phyloP scores from a whole-genome alignment of 768 basidiomycete genomes.

The Serendipita sp. region DNA sequence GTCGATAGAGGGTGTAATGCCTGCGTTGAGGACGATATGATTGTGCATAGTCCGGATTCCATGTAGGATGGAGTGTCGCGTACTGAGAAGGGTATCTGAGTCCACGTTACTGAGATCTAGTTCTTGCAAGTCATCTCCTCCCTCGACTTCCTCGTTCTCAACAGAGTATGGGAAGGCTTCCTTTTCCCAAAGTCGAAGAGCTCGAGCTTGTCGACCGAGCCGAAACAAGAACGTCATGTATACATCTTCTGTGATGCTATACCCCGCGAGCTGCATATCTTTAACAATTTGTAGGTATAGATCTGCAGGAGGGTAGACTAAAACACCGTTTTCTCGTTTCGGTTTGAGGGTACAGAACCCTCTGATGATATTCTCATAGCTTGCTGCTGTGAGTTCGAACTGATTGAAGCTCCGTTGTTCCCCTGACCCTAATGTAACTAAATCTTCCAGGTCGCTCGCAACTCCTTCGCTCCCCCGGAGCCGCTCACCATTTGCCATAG shows the following conservation, averaged over 20 bases:
- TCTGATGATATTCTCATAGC: conserved; percentile 46
- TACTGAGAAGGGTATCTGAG: background rate
- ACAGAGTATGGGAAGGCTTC: background rate
- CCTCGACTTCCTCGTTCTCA: background rate
- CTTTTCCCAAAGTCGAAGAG: conserved; percentile 2
- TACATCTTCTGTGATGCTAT: conserved; percentile 36
- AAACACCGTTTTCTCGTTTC: conserved; percentile 10
- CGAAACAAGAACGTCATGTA: conserved; percentile 48
- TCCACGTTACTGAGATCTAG: background rate
- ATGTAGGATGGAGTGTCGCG: conserved; percentile 1
- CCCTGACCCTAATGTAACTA: background rate
- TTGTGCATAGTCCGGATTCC: conserved; percentile 55
- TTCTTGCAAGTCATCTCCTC: background rate
- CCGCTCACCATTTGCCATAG: conserved; percentile 17
- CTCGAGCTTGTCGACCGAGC: conserved; percentile 9
- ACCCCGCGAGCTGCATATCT: conserved; percentile 59
- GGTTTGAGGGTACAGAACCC: conserved; percentile 38
- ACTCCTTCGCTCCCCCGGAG: conserved; percentile 13
- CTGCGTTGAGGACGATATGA: conserved; percentile 58
- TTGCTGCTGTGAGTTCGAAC: conserved; percentile 32
- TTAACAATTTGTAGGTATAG: conserved; percentile 60
- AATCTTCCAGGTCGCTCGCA: background rate
- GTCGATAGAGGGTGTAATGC: conserved; percentile 48
- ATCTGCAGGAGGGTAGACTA: conserved; percentile 22
- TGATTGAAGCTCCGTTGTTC: conserved; percentile 17